phyloP scores from a whole-genome alignment of 2,329 filamentous ascomycete genomes.

The Paecilomyces niveus region DNA sequence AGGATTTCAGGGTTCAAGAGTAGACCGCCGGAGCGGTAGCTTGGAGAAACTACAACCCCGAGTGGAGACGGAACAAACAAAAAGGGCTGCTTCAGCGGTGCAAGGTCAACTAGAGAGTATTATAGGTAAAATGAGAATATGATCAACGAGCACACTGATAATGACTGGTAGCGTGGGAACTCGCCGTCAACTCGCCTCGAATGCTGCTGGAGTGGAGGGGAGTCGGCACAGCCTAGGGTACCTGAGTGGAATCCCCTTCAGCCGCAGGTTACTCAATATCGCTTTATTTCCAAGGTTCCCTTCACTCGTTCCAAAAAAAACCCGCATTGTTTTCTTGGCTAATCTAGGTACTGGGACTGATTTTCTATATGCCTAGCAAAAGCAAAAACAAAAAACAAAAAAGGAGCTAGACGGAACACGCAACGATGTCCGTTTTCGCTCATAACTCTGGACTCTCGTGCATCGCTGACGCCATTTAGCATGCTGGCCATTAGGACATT shows the following conservation, averaged over 20 bases:
- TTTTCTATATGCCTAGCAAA: too few species aligned
- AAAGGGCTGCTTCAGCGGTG: constrained; percentile 12
- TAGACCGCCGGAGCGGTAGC: not conserved
- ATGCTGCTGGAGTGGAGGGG: not conserved
- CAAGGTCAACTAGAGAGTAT: not conserved
- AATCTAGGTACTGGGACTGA: too few species aligned
- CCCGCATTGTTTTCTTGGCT: too few species aligned
- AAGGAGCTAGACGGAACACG: too few species aligned
- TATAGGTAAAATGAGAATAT: not conserved
- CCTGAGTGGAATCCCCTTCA: not conserved
- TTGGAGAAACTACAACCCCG: not conserved
- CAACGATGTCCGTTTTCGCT: not conserved
- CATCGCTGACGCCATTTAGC: not conserved
- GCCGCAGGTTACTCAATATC: not conserved
- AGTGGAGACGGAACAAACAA: constrained; percentile 9
- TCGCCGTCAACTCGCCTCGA: not conserved
- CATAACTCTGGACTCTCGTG: not conserved
- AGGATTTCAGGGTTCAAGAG: not conserved
- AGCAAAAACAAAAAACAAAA: too few species aligned
- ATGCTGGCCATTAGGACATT: not conserved
- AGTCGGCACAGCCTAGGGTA: not conserved
- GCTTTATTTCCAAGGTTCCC: not conserved
- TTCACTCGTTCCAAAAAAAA: constrained; percentile 26
- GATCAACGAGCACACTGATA: not conserved
- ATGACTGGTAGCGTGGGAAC: not conserved